These are phyloP conservation scores for Populus hybrid DNA, from an alignment of 441 rosid species.

Conservation along the genomic window DNA sequence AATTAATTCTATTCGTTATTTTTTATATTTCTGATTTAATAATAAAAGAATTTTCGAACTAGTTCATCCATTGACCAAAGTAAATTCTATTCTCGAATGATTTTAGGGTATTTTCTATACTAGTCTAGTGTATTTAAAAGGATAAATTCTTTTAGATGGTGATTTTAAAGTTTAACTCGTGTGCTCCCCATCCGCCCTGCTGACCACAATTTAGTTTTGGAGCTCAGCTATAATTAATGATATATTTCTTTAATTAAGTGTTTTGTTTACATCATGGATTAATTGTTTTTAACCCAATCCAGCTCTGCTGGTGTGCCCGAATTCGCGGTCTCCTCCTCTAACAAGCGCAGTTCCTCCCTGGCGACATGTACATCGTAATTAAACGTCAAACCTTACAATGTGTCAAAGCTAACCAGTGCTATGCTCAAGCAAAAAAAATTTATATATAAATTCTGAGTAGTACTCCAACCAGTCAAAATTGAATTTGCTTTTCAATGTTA, in stretches of 20 bases:
- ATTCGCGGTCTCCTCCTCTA: too few relatives aligned
- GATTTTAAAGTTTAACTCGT: neutral
- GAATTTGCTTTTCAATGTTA: too few relatives aligned
- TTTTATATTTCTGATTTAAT: too few relatives aligned
- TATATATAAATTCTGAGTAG: too few relatives aligned
- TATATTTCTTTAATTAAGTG: neutral
- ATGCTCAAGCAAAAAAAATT: too few relatives aligned
- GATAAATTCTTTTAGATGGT: neutral
- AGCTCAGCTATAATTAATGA: too few relatives aligned
- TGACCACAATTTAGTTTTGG: neutral
- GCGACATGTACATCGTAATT: neutral
- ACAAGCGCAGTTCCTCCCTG: too few relatives aligned
- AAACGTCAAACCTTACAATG: neutral
- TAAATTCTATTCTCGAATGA: neutral
- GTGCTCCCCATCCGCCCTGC: neutral
- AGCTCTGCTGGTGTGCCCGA: too few relatives aligned
- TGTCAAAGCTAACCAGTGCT: neutral
- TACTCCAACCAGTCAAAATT: too few relatives aligned
- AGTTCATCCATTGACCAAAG: neutral
- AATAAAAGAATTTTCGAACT: neutral
- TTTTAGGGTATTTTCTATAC: neutral
- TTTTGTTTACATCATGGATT: neutral
- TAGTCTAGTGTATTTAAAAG: neutral
- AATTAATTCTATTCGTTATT: neutral
- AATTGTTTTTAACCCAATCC: neutral